Evolutionary conservation across 768 basidiomycete species (phyloP), one percentile per base, ranked within the genome.

Genomic region (Amanita pseudoporphyria): DNA sequence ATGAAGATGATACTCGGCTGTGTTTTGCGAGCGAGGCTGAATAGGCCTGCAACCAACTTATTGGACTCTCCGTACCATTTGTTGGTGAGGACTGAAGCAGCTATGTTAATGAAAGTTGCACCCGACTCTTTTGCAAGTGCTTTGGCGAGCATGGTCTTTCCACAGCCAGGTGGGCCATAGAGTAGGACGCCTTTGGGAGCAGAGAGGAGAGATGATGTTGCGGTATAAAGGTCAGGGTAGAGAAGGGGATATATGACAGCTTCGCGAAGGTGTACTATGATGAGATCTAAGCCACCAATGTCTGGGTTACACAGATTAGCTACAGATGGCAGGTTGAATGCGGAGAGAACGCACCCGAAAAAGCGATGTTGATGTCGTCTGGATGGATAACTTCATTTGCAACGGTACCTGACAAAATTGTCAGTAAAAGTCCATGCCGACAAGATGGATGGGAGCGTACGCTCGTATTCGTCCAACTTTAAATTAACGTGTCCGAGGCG

Each of bases 71-170:
- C 71, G 36, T 71, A 73, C 71, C 71, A 73, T 55, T 73, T 73
- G 57, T 73, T 73, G 31, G 71, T 72, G 2, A 73, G 65, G 2
- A 71, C 71, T 0, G 69, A 71, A 7, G 71, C 71, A 12, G 71
- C 69, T 44, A 73, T 73, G 60, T 73, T 73, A 64, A 97, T 95
- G 62, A 99, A 99, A 0, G 93, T 95, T 6, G 96, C 96, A 14
- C 91, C 89, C 2, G 87, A 91, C 70, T 99, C 94, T 63, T 95
- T 96, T 10, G 96, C 96, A 6, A 99, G 76, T 1, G 95, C 95
- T 63, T 95, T 95, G 1, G 96, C 96, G n/a, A 99, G 76, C 92
- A 99, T 94, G 1, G 96, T 98, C 71, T 99, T 99, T 21, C 96
- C 96, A 56, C 96, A 99, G 5, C 96, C 95, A 1, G 96, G 96